phyloP scores from a whole-genome alignment of 345 rosid species.

The Hibiscus syriacus region DNA sequence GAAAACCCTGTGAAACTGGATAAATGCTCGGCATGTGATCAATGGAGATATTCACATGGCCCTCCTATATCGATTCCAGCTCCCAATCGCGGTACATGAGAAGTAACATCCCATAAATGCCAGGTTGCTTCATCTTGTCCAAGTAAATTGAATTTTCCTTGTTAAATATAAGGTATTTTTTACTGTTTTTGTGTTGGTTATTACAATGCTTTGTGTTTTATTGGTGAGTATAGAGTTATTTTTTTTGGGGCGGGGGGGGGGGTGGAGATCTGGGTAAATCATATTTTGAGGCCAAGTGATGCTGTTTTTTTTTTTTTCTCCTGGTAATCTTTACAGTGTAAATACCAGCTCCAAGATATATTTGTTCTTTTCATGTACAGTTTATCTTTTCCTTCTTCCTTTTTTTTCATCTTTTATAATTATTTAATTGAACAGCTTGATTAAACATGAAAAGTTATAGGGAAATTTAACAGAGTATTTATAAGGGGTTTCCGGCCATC shows the following conservation, averaged over 20 bases:
- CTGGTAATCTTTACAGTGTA: not conserved
- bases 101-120: not conserved
- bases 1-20: conserved; percentile 55
- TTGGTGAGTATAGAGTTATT: not conserved
- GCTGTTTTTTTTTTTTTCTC: not conserved
- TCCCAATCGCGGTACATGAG: conserved; percentile 56
- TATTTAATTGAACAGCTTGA: not conserved
- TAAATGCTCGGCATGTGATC: conserved; percentile 72
- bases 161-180: not conserved
- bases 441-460: too few relatives aligned
- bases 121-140: not conserved
- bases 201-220: not conserved
- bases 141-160: not conserved
- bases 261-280: not conserved
- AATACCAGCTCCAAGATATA: not conserved
- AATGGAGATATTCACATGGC: conserved; percentile 82
- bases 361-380: not conserved
- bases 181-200: not conserved
- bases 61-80: conserved; percentile 50
- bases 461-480: not conserved
- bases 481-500: not conserved
- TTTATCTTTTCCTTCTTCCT: not conserved
- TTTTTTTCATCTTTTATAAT: too few relatives aligned
- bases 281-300: not conserved
- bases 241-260: too few relatives aligned